Evolutionary conservation across 257 asterid genomes (phyloP).

Genomic region (Rubia yunnanensis): DNA sequence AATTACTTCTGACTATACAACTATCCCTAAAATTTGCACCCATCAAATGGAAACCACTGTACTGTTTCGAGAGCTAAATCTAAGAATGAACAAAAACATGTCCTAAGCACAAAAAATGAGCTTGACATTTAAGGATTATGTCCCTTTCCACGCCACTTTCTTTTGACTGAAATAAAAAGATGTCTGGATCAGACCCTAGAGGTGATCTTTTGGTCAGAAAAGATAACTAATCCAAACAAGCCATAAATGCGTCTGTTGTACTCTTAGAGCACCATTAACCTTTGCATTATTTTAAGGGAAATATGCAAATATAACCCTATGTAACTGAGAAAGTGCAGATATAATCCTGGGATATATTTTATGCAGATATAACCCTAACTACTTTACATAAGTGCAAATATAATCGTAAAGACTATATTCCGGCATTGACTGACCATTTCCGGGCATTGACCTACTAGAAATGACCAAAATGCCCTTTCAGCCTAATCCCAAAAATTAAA

Average conservation of each 20-base stretch:
- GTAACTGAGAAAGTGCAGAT: too few species aligned
- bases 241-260: background rate
- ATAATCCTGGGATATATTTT: too few species aligned
- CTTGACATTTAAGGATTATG: background rate
- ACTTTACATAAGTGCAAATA: too few species aligned
- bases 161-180: background rate
- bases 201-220: background rate
- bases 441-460: too few species aligned
- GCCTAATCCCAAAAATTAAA: too few species aligned
- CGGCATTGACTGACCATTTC: too few species aligned
- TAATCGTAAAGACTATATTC: too few species aligned
- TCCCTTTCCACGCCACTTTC: background rate
- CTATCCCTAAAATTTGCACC: background rate
- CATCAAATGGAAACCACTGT: background rate
- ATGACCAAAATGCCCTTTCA: too few species aligned
- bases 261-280: too few species aligned
- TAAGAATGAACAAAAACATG: background rate
- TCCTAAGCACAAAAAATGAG: background rate
- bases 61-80: background rate
- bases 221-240: background rate
- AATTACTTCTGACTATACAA: background rate
- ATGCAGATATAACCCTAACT: too few species aligned
- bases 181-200: background rate
- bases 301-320: too few species aligned
- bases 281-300: too few species aligned